Evolutionary conservation across 1,284 basidiomycete species (phyloP).

Genomic region (Trichosporon faecale): DNA sequence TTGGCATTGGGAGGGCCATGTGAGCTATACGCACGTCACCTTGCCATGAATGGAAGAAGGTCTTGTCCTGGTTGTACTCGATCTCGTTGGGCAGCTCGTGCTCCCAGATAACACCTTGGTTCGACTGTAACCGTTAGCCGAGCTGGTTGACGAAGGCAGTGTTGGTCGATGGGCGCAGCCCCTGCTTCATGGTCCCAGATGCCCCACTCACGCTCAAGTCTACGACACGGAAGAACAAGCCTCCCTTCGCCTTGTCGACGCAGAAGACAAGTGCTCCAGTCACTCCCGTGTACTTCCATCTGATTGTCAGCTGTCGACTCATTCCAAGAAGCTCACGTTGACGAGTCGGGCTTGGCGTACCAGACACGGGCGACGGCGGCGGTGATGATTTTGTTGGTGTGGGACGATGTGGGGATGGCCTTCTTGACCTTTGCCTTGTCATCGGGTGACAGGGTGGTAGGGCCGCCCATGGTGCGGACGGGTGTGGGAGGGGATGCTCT

Average conservation of each 20-base stretch:
- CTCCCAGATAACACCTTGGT: slow-evolving; percentile 86
- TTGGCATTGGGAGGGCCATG: slow-evolving; percentile 54
- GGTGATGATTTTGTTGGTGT: slow-evolving; percentile 65
- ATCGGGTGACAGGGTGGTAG: slow-evolving; percentile 59
- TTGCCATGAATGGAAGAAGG: slow-evolving; percentile 90
- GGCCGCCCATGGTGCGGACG: slow-evolving; percentile 27
- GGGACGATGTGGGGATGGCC: slow-evolving; percentile 56
- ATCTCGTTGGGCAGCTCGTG: slow-evolving; percentile 86
- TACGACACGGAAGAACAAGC: slow-evolving; percentile 69
- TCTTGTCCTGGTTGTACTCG: slow-evolving; percentile 78
- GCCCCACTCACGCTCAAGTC: slow-evolving; percentile 60
- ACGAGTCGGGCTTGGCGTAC: slow-evolving; percentile 54
- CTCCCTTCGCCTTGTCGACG: slow-evolving; percentile 61
- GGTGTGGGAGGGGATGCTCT: not conserved
- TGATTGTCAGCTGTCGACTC: slow-evolving; percentile 29
- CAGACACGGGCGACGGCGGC: slow-evolving; percentile 81
- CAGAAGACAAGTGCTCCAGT: slow-evolving; percentile 78
- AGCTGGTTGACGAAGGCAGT: not conserved
- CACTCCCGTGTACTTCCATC: slow-evolving; percentile 80
- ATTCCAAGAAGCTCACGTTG: slow-evolving; percentile 27
- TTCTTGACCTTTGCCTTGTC: slow-evolving; percentile 75
- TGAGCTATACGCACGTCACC: slow-evolving; percentile 72
- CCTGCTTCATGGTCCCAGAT: not conserved
- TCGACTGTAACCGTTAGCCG: slow-evolving; percentile 57
- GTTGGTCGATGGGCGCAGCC: not conserved